Evolutionary conservation across 371 early-diverging fungal genomes (phyloP), one percentile per base, ranked within the genome.

Genomic region (Basidiobolus meristosporus): DNA sequence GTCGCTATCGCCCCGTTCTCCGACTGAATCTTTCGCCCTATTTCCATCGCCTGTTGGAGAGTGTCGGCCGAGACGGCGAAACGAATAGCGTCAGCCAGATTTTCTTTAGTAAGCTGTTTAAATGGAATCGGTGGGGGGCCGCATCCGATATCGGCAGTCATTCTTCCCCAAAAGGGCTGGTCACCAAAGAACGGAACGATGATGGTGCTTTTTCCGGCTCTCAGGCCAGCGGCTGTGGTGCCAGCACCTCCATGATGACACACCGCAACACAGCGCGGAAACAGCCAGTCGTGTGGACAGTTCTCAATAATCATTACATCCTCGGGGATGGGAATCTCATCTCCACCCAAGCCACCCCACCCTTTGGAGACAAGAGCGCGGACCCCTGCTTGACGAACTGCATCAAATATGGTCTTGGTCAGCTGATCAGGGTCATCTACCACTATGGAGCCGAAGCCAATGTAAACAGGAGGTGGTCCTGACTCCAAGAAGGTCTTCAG

Each of bases 211-310:
- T 62, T 51, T 6, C 86, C 86, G 1, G 73, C 75, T 4, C 79
- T 57, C 5, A 85, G 36, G 2, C 85, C 87, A 6, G 86, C 83
- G 1, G 86, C 79, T 9, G 78, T 73, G 0, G 89, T 88, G 1
- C 88, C 89, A 1, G 85, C 82, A 12, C 89, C 89, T 36, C 89
- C 89, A 50, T 88, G 89, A 51, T 88, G 89, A 1, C 79, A 68
- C 2, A 83, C 84, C 1, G 67, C 83, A 14, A 65, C 51, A n/a
- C 84, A 52, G 38, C 65, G 54, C 4, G 73, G 70, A 47, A 88
- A 88, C 21, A 88, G 54, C 86, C 85, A 88, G 50, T 88, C 87
- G 43, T 88, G 89, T 4, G 89, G 89, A 7, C 76, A 70, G 6
- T 70, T 66, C 14, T 69, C 57, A 4, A 77, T 51, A 33, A 59